A percentile compares a stretch with the other conserved stretches of the same genome.
phyloP scores from a whole-genome alignment of 2,329 filamentous ascomycete genomes.

The Alternaria metachromatica region DNA sequence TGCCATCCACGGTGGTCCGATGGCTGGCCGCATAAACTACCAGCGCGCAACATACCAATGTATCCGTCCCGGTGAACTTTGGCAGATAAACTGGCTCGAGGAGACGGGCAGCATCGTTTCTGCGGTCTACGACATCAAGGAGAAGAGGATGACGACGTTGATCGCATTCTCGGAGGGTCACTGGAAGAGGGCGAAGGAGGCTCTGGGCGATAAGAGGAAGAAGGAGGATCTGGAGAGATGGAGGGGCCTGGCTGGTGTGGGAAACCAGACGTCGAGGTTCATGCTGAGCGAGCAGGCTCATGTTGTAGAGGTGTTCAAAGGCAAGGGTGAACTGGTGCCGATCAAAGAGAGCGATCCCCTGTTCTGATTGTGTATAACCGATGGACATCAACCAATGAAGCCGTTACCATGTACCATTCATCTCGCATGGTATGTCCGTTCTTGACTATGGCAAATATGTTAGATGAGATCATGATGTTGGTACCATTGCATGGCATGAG shows the following conservation, averaged over 20 bases:
- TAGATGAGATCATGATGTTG: background rate
- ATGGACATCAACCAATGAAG: background rate
- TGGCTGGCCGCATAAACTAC: conserved; percentile 58
- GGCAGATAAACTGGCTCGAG: conserved; percentile 68
- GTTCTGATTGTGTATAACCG: conserved; percentile 10
- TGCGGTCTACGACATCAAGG: conserved; percentile 62
- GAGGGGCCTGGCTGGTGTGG: conserved; percentile 58
- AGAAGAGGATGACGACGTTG: conserved; percentile 59
- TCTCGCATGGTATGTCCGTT: background rate
- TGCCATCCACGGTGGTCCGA: conserved; percentile 66
- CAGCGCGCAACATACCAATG: conserved; percentile 64
- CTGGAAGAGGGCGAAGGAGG: conserved; percentile 59
- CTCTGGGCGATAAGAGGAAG: conserved; percentile 65
- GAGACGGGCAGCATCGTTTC: conserved; percentile 66
- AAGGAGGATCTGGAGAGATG: conserved; percentile 59
- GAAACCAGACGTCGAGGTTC: conserved; percentile 58
- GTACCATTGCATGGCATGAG: background rate
- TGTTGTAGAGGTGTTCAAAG: conserved; percentile 59
- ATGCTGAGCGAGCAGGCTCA: conserved; percentile 63
- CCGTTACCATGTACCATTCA: background rate
- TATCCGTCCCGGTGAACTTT: conserved; percentile 63
- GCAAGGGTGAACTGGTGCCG: conserved; percentile 56
- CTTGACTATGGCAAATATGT: background rate
- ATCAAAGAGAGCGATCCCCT: conserved; percentile 46
- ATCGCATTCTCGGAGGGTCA: conserved; percentile 63